These are phyloP conservation scores for Eutrema japonicum DNA, from an alignment of 345 rosid species.

Conservation along the genomic window DNA sequence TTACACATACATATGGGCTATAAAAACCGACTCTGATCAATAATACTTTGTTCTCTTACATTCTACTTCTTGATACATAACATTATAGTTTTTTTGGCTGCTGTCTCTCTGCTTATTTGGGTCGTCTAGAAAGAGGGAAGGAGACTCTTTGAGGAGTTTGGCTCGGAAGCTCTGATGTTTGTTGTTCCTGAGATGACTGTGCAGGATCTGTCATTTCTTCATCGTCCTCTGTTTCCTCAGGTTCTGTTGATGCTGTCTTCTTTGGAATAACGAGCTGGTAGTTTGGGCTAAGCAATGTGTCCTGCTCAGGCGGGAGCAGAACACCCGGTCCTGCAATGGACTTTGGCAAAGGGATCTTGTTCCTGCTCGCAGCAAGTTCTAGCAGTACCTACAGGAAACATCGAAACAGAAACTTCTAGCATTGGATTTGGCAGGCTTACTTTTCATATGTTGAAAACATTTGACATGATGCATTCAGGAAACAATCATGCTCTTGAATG, in stretches of 20 bases:
- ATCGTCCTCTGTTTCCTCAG: slow-evolving; percentile 83
- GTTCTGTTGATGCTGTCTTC: slow-evolving; percentile 57
- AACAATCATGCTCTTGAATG: neutral
- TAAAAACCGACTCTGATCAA: neutral
- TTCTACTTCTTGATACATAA: neutral
- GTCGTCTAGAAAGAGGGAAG: slow-evolving; percentile 64
- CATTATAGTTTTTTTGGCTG: neutral
- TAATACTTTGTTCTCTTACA: neutral
- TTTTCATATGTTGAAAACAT: too few species aligned
- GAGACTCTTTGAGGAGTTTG: slow-evolving; percentile 69
- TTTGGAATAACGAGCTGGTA: slow-evolving; percentile 75
- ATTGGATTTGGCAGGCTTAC: neutral
- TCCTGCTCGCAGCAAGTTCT: slow-evolving; percentile 80
- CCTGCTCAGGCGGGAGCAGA: slow-evolving; percentile 86
- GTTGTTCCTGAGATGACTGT: slow-evolving; percentile 56
- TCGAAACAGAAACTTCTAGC: neutral
- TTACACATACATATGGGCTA: too few species aligned
- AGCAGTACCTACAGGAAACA: slow-evolving; percentile 56
- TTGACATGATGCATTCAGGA: neutral
- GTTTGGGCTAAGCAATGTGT: slow-evolving; percentile 76
- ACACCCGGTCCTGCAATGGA: slow-evolving; percentile 67
- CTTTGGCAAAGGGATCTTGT: slow-evolving; percentile 86
- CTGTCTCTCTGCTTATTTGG: slow-evolving; percentile 45
- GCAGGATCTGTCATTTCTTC: slow-evolving; percentile 64
- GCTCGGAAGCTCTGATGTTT: slow-evolving; percentile 49